phyloP scores from a whole-genome alignment of 2,329 filamentous ascomycete species.

The Colletotrichum sp. region DNA sequence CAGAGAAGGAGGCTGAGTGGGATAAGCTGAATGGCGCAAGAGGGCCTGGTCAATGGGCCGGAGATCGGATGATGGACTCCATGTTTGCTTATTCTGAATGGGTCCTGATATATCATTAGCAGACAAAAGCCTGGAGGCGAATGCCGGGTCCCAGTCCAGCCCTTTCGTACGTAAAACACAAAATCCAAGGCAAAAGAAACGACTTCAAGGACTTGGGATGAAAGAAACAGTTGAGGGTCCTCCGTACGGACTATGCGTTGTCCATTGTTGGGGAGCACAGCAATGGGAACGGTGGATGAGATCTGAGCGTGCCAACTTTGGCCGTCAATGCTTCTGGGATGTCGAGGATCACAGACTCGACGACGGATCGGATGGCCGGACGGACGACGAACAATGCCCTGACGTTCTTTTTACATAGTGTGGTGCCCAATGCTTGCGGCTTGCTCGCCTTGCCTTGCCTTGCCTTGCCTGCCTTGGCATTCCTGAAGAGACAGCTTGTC shows the following conservation, averaged over 20 bases:
- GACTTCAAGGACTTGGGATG: neutral
- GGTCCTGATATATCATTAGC: neutral
- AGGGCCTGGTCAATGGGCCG: neutral
- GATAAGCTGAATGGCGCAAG: neutral
- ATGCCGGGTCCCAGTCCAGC: neutral
- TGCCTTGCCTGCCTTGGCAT: neutral
- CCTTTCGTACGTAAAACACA: neutral
- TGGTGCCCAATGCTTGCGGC: neutral
- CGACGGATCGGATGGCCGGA: conserved; percentile 11
- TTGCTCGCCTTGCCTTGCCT: neutral
- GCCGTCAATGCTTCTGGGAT: conserved; percentile 18
- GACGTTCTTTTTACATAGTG: neutral
- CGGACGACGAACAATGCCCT: conserved; percentile 4
- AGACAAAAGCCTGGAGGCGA: neutral
- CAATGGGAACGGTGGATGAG: neutral
- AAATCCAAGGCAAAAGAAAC: neutral
- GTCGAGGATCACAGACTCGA: conserved; percentile 12
- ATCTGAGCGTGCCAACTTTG: neutral
- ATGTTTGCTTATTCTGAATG: conserved; percentile 10
- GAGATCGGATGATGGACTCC: neutral
- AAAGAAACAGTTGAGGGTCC: neutral
- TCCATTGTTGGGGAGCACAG: conserved; percentile 9
- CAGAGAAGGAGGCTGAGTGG: neutral
- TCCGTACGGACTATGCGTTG: conserved; percentile 1
- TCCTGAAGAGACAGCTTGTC: neutral